Evolutionary conservation across 495 filamentous ascomycete species (phyloP).

Genomic region (Platismatia glauca): DNA sequence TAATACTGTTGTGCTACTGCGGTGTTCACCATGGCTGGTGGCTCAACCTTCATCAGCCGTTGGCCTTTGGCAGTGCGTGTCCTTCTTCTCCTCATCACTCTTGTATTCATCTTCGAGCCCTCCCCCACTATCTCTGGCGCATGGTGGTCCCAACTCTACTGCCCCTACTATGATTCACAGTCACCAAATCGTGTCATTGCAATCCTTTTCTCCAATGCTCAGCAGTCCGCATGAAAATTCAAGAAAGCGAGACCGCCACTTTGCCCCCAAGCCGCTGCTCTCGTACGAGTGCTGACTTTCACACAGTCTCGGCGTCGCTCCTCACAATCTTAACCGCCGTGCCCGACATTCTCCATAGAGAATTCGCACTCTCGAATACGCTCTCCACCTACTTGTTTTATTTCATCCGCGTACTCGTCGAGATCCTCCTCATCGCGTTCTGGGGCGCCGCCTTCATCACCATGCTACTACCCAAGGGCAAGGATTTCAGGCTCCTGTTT

Average conservation of each 20-base stretch:
- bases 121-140: neutral
- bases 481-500: slow-evolving; percentile 18
- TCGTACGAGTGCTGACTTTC: neutral
- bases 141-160: neutral
- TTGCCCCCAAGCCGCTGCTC: neutral
- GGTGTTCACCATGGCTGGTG: slow-evolving; percentile 17
- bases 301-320: neutral
- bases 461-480: slow-evolving; percentile 21
- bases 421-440: slow-evolving; percentile 6
- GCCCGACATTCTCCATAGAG: neutral
- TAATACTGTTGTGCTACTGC: slow-evolving; percentile 12
- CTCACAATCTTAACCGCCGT: slow-evolving; percentile 7
- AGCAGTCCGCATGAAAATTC: neutral
- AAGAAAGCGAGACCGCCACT: neutral
- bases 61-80: slow-evolving; percentile 14
- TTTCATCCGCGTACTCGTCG: slow-evolving; percentile 2
- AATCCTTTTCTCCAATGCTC: neutral
- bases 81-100: neutral
- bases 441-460: slow-evolving; percentile 13
- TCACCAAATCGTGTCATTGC: neutral
- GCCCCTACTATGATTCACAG: neutral
- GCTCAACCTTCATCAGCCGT: slow-evolving; percentile 11
- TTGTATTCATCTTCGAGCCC: neutral
- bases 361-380: neutral
- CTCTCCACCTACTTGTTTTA: neutral